Conservation (phyloP, 179 eudicot species). For the Silene coronaria region DNA sequence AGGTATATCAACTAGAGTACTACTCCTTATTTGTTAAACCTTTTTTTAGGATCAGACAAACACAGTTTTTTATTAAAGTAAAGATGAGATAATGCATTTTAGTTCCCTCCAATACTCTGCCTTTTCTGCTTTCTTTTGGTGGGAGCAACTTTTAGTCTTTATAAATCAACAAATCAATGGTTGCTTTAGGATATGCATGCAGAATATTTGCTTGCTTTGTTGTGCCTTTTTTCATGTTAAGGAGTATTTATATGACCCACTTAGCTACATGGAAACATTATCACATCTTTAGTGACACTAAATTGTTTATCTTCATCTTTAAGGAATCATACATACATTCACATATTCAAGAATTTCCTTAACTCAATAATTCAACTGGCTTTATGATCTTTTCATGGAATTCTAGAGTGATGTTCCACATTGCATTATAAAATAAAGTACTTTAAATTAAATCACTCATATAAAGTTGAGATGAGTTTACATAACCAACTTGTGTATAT, state of each 20-base stretch:
- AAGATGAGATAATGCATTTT: constrained; percentile 6
- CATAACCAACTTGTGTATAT: neutral
- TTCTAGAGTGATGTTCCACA: constrained; percentile 19
- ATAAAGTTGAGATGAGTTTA: neutral
- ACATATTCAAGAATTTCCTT: constrained; percentile 2
- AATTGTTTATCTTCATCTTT: constrained; percentile 26
- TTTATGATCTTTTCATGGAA: constrained; percentile 9
- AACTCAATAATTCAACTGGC: constrained; percentile 22
- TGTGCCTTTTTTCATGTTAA: constrained; percentile 10
- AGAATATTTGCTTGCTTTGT: constrained; percentile 11
- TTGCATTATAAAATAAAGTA: constrained; percentile 22
- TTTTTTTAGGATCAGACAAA: constrained; percentile 12
- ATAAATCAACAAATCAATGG: constrained; percentile 8
- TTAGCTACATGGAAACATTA: constrained; percentile 14
- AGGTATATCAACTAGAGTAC: neutral
- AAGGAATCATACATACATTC: constrained; percentile 20
- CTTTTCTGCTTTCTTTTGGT: neutral
- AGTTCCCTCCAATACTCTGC: neutral
- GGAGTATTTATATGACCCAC: constrained; percentile 19
- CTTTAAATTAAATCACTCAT: constrained; percentile 9
- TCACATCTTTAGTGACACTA: constrained; percentile 21
- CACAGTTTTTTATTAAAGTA: neutral
- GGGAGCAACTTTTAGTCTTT: neutral
- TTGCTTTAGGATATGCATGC: constrained; percentile 23
- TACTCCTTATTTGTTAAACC: neutral